Evolutionary conservation across 2,329 filamentous ascomycete genomes (phyloP).

Genomic region (Tolypocladium tropicale): DNA sequence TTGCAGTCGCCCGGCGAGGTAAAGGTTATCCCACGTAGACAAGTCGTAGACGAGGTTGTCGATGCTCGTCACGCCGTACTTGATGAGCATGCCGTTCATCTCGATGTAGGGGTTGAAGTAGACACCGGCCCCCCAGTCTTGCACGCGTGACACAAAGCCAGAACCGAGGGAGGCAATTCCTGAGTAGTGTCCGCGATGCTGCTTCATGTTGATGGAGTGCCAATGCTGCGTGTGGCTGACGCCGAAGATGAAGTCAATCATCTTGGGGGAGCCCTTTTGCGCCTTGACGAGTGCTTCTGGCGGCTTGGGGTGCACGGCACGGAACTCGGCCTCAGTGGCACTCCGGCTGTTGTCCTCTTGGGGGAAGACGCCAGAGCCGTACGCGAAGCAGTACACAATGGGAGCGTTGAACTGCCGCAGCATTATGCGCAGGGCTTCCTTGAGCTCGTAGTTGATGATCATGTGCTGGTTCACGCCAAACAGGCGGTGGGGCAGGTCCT

Average conservation of each 20-base stretch:
- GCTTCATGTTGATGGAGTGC: slow-evolving; percentile 83
- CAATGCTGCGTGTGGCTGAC: slow-evolving; percentile 93
- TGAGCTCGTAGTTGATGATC: slow-evolving; percentile 90
- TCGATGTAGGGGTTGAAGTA: slow-evolving; percentile 97
- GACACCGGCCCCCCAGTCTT: slow-evolving; percentile 89
- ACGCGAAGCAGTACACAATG: slow-evolving; percentile 93
- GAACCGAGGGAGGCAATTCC: slow-evolving; percentile 74
- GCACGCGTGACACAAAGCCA: slow-evolving; percentile 71
- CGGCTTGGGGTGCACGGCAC: slow-evolving; percentile 69
- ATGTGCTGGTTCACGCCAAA: slow-evolving; percentile 97
- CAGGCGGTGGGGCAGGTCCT: slow-evolving; percentile 33
- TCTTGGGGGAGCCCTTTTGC: slow-evolving; percentile 81
- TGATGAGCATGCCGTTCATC: slow-evolving; percentile 90
- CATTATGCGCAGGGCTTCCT: slow-evolving; percentile 77
- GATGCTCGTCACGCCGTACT: slow-evolving; percentile 94
- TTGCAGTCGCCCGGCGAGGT: slow-evolving; percentile 90
- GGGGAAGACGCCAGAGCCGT: slow-evolving; percentile 92
- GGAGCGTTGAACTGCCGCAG: slow-evolving; percentile 87
- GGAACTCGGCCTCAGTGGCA: slow-evolving; percentile 45
- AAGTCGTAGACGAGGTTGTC: slow-evolving; percentile 82
- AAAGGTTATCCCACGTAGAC: slow-evolving; percentile 85
- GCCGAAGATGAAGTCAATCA: slow-evolving; percentile 98
- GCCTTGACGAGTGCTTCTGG: slow-evolving; percentile 72
- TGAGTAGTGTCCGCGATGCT: slow-evolving; percentile 91
- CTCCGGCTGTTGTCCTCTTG: slow-evolving; percentile 49